These are phyloP conservation scores for Kernera saxatilis DNA, from an alignment of 345 rosid species.

Conservation along the genomic window DNA sequence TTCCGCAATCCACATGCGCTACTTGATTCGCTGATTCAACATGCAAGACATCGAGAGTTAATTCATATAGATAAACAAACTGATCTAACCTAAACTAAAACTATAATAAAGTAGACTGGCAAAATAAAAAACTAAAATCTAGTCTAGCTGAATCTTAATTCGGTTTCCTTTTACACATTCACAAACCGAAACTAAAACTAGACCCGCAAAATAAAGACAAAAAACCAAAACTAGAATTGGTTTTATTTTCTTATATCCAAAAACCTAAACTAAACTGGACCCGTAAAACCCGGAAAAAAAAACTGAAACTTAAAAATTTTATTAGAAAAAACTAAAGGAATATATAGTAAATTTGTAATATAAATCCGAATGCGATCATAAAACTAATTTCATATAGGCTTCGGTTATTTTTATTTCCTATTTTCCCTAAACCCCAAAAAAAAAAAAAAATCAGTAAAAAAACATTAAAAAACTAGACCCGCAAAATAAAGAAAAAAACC, in stretches of 20 bases:
- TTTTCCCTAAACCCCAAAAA: not conserved
- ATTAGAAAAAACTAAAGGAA: not conserved
- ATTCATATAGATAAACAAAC: not conserved
- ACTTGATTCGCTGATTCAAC: conserved; percentile 76
- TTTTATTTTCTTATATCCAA: not conserved
- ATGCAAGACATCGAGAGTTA: not conserved
- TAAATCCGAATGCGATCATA: not conserved
- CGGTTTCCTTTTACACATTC: not conserved
- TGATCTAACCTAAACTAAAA: not conserved
- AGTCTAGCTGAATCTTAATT: not conserved
- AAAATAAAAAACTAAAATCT: not conserved
- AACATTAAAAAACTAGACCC: too few species aligned
- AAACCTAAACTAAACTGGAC: not conserved
- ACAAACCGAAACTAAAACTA: not conserved
- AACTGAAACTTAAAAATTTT: not conserved
- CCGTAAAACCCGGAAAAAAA: not conserved
- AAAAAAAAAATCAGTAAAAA: conserved; percentile 14
- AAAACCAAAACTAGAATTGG: not conserved
- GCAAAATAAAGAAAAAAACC: too few species aligned
- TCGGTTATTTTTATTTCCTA: not conserved
- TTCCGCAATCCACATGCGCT: conserved; percentile 93
- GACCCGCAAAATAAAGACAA: not conserved
- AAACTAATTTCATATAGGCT: not conserved
- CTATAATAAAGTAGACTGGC: too few species aligned
- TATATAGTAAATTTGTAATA: not conserved